A percentile compares a stretch with the other conserved stretches of the same genome.
phyloP scores from a whole-genome alignment of 805 yeast genomes.

The Grigorovia humatica region DNA sequence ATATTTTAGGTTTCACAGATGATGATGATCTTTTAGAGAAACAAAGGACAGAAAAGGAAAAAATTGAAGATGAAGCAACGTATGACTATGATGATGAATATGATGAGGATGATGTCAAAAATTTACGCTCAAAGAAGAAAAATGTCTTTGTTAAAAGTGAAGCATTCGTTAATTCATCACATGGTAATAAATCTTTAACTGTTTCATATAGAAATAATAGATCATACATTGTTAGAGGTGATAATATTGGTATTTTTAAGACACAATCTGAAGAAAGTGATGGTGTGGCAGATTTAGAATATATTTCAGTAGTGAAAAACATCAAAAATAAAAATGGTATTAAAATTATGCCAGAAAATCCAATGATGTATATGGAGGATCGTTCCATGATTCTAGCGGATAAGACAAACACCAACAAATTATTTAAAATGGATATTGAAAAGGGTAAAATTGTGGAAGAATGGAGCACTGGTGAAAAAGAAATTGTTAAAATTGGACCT shows the following conservation, averaged over 20 bases:
- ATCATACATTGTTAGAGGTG: slow-evolving; percentile 70
- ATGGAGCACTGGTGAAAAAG: slow-evolving; percentile 50
- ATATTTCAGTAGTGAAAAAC: slow-evolving; percentile 56
- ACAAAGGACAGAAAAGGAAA: slow-evolving; percentile 24
- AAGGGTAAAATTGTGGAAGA: slow-evolving; percentile 80
- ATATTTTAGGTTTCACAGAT: slow-evolving; percentile 20
- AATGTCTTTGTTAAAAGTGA: slow-evolving; percentile 12
- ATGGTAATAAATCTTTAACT: slow-evolving; percentile 52
- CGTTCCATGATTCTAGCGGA: slow-evolving; percentile 56
- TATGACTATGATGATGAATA: slow-evolving; percentile 30
- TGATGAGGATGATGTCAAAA: slow-evolving; percentile 32
- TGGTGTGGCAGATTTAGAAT: slow-evolving; percentile 37
- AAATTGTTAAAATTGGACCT: slow-evolving; percentile 55
- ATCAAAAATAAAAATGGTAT: slow-evolving; percentile 44
- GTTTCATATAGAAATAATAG: slow-evolving; percentile 63
- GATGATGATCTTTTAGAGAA: slow-evolving; percentile 21
- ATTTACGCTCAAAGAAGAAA: slow-evolving; percentile 12
- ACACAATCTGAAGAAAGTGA: slow-evolving; percentile 33
- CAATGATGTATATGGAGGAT: slow-evolving; percentile 75
- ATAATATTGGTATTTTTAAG: slow-evolving; percentile 71
- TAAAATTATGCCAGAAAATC: slow-evolving; percentile 43
- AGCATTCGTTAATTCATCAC: slow-evolving; percentile 13
- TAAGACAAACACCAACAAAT: slow-evolving; percentile 31
- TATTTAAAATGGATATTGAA: slow-evolving; percentile 70
- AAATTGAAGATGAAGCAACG: slow-evolving; percentile 25